Evolutionary conservation across 345 rosid genomes (phyloP), one percentile per base, ranked within the genome.

Genomic region (Boechera divaricarpa): DNA sequence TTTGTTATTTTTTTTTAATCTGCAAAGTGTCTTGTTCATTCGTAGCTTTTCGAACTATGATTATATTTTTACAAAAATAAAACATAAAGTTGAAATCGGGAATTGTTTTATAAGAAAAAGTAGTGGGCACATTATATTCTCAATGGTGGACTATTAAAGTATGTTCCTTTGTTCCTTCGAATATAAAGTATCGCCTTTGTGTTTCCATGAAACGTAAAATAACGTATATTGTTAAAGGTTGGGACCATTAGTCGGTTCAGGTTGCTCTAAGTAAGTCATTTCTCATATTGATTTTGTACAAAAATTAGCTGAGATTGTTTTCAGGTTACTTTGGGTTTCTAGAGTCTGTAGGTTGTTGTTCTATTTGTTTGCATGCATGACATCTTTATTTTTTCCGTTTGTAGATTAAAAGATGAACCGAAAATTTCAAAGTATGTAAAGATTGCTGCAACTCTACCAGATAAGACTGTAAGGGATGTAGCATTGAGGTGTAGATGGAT

Each of bases 401-500:
- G 72, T 77, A 95, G 99, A 76, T 87, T 82, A 49, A 85, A 83
- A 26, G 91, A 85, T 51, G 97, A 95, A 74, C 91, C 90, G 7
- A 88, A 81, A 69, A 86, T 95, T 75, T 81, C 92, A 86, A 95
- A 76, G 84, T 95, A 91, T 77, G 87, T 92, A 61, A 89, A 90
- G 85, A 89, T 95, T 56, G 96, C 99, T 4, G 94, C 97, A 54
- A 79, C 80, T 48, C 79, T 95, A 67, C 97, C 80, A 10, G 96
- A 92, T 60, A 95, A 91, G 83, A 89, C 97, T 63, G 98, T 95
- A 7, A 87, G 99, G 39, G 99, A 95, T 83, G 99, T 95, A 76
- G 99, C 99, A 56, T 79, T 95, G 88, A 91, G 99, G 91, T 92
- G 98, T 77, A 85, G 98, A 76, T 95, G 99, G 82, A 79, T 79